A percentile compares a stretch with the other conserved stretches of the same genome.
These are phyloP conservation scores for Canavalia gladiata DNA, from an alignment of 306 rosid genomes.

Conservation along the genomic window DNA sequence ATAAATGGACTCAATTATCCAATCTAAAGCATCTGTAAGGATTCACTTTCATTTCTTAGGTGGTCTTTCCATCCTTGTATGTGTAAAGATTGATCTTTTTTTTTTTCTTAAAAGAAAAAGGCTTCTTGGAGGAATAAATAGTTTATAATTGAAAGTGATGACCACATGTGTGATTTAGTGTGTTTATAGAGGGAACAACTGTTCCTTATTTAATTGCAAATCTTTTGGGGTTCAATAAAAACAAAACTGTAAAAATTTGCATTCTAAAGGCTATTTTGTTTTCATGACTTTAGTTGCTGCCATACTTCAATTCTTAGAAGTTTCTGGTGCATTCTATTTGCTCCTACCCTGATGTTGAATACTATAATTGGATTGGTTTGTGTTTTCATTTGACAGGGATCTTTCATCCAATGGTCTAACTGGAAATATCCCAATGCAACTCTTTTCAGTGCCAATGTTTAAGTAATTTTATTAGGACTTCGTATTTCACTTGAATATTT, in stretches of 20 bases:
- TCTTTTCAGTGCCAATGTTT: conserved; percentile 69
- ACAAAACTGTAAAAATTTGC: conserved; percentile 52
- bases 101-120: not conserved
- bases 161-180: conserved; percentile 52
- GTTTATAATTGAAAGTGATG: not conserved
- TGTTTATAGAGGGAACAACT: conserved; percentile 57
- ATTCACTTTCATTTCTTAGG: conserved; percentile 45
- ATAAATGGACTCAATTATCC: conserved; percentile 74
- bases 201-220: conserved; percentile 59
- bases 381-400: conserved; percentile 69
- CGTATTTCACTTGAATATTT: conserved; percentile 26
- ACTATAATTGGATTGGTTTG: conserved; percentile 36
- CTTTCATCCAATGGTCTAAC: conserved; percentile 77
- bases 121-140: conserved; percentile 19
- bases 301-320: conserved; percentile 34
- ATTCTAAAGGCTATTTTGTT: conserved; percentile 2
- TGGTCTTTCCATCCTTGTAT: conserved; percentile 23
- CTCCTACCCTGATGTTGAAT: conserved; percentile 36
- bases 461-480: conserved; percentile 60
- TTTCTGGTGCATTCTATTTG: not conserved
- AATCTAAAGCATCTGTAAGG: conserved; percentile 83
- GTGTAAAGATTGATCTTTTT: not conserved
- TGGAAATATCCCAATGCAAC: conserved; percentile 79
- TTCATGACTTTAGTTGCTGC: conserved; percentile 19
- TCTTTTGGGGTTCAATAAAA: conserved; percentile 54